Percentiles rank a stretch among this genome's conserved stretches.
Conservation (phyloP, 805 yeast species). For the Candida ficus region DNA sequence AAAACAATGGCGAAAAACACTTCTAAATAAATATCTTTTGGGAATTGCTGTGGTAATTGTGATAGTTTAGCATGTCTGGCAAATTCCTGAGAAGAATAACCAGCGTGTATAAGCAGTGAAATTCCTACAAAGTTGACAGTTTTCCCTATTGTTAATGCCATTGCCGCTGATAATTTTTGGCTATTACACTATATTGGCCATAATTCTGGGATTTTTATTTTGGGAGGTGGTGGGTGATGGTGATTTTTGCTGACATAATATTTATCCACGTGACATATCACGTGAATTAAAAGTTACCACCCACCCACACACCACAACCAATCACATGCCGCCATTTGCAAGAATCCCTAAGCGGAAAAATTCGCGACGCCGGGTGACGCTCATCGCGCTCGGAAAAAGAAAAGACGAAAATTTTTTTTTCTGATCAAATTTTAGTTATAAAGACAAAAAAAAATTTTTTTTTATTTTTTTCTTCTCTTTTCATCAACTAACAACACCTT, state of each 20-base stretch:
- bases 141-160: background rate
- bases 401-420: conserved; percentile 12
- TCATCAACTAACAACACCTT: conserved; percentile 2
- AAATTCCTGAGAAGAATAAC: conserved; percentile 10
- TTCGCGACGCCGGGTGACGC: conserved; percentile 14
- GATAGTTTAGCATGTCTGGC: conserved; percentile 1
- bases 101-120: conserved; percentile 4
- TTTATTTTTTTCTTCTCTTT: conserved; percentile 4
- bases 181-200: too few species aligned
- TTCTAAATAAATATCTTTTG: conserved; percentile 6
- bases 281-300: too few species aligned
- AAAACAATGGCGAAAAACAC: background rate
- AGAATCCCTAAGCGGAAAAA: too few species aligned
- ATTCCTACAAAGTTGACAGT: background rate
- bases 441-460: conserved; percentile 16
- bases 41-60: background rate
- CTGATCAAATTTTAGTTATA: background rate
- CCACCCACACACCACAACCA: too few species aligned
- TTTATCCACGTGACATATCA: too few species aligned
- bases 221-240: too few species aligned
- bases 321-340: too few species aligned
- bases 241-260: too few species aligned
- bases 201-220: too few species aligned
- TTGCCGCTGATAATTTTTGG: background rate
- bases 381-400: conserved; percentile 7